Conservation (phyloP, 2,329 filamentous ascomycete species). For the Ophiostoma quercus region DNA sequence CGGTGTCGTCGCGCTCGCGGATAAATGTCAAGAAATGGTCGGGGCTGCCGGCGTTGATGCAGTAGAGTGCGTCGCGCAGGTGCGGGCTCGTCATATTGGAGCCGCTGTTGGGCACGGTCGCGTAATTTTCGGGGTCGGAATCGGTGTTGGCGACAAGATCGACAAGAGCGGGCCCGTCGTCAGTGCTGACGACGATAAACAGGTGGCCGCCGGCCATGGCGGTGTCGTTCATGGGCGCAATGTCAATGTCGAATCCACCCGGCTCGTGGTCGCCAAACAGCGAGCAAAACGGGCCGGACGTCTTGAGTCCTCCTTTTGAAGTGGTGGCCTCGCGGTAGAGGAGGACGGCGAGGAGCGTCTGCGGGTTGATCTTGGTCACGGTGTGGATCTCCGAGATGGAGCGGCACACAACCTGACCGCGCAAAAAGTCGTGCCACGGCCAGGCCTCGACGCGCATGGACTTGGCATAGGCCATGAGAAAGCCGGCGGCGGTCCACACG, state of each 20-base stretch:
- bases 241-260: conserved; percentile 11
- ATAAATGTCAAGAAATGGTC: background rate
- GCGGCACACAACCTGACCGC: conserved; percentile 14
- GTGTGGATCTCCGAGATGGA: conserved; percentile 4
- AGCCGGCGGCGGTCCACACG: conserved; percentile 12
- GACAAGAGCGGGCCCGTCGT: background rate
- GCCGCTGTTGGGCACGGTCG: conserved; percentile 1
- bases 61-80: conserved; percentile 8
- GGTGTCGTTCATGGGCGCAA: conserved; percentile 9
- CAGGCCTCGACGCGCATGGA: conserved; percentile 9
- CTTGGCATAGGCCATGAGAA: conserved; percentile 10
- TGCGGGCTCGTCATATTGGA: background rate
- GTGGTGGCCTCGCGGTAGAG: background rate
- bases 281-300: background rate
- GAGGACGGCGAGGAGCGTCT: conserved; percentile 8
- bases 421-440: conserved; percentile 13
- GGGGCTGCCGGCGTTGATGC: conserved; percentile 15
- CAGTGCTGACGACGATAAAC: conserved; percentile 9
- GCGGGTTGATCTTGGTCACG: conserved; percentile 11
- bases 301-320: background rate
- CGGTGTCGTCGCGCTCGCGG: background rate
- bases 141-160: background rate
- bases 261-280: conserved; percentile 1
- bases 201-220: conserved; percentile 14
- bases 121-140: background rate